Percentiles rank a stretch among this genome's conserved stretches.
phyloP scores from a whole-genome alignment of 2,329 filamentous ascomycete species.

The Fusarium dimerum region DNA sequence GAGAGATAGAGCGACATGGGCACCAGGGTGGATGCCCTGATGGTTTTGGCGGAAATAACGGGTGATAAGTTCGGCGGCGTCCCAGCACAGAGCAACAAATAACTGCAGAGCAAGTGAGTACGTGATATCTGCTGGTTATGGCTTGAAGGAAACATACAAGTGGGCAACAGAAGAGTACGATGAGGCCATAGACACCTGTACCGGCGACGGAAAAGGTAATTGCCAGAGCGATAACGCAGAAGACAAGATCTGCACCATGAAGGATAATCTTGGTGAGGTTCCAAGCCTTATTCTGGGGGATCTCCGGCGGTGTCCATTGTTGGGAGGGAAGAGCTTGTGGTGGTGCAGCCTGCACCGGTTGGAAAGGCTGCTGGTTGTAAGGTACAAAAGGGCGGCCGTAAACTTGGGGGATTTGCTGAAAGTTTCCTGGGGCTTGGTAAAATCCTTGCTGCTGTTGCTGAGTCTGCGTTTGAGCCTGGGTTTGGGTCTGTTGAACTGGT shows the following conservation, averaged over 20 bases:
- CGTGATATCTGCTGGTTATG: not conserved
- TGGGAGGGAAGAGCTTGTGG: conserved; percentile 18
- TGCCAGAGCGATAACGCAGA: conserved; percentile 29
- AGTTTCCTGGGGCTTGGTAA: conserved; percentile 18
- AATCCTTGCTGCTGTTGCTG: conserved; percentile 17
- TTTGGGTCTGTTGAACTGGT: conserved; percentile 7
- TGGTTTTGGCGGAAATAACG: conserved; percentile 34
- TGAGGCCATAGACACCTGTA: not conserved
- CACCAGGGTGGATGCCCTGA: conserved; percentile 44
- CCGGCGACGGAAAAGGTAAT: conserved; percentile 28
- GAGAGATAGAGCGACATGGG: conserved; percentile 44
- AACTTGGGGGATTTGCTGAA: conserved; percentile 20
- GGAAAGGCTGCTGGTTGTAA: conserved; percentile 9
- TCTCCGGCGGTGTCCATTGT: conserved; percentile 14
- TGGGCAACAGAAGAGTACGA: conserved; percentile 17
- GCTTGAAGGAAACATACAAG: conserved; percentile 14
- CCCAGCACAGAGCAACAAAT: conserved; percentile 39
- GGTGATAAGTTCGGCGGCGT: conserved; percentile 40
- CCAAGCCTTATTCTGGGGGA: conserved; percentile 24
- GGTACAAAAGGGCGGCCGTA: conserved; percentile 29
- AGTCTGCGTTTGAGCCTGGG: conserved; percentile 1
- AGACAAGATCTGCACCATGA: conserved; percentile 28
- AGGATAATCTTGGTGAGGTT: conserved; percentile 33
- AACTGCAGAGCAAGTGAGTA: conserved; percentile 33
- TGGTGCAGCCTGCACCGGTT: not conserved